Evolutionary conservation across 2,329 filamentous ascomycete species (phyloP), one percentile per base, ranked within the genome.

Genomic region (Beauveria sp.): DNA sequence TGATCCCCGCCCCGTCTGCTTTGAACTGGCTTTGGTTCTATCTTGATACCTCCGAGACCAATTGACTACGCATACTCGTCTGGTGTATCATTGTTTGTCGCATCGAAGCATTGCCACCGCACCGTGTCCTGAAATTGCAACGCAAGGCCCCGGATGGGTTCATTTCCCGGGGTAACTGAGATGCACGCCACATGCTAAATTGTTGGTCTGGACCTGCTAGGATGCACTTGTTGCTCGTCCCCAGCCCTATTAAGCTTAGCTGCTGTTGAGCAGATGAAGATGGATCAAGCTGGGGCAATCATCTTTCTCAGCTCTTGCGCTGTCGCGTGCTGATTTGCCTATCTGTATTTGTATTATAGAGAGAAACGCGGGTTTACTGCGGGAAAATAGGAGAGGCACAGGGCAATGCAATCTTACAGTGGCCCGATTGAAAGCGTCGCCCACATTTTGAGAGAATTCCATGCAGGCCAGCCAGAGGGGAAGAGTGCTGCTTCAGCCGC

Each of bases 241-340:
- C 34, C 28, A 30, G 20, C 56, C 56, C 26, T 20, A 59, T 59
- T 46, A 28, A 59, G 56, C 48, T 16, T 59, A 59, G 56, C n/a
- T 18, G 12, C 46, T 37, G 40, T 34, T 24, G 46, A 47, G 18
- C 24, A 43, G 47, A 59, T 52, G 56, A 58, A 43, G 43, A 52
- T 52, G 56, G 47, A 58, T 41, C 34, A 40, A 41, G 47, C 47
- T 40, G 46, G 46, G 24, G 22, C 16, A 10, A 18, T 20, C 10
- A 16, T 53, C 9, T n/a, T 34, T 20, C 24, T 20, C 24, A 53
- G 22, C 6, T 8, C 34, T 34, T 24, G 26, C 8, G n/a, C 34
- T 24, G 40, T 59, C 56, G 56, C 40, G 56, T 59, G 56, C 56
- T 26, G 44, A 59, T 59, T 46, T 59, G 56, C 56, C 56, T 30